A percentile compares a stretch with the other conserved stretches of the same genome.
Evolutionary conservation across 164 flowering plant genomes (phyloP).

Genomic region (Sextonia rubra): DNA sequence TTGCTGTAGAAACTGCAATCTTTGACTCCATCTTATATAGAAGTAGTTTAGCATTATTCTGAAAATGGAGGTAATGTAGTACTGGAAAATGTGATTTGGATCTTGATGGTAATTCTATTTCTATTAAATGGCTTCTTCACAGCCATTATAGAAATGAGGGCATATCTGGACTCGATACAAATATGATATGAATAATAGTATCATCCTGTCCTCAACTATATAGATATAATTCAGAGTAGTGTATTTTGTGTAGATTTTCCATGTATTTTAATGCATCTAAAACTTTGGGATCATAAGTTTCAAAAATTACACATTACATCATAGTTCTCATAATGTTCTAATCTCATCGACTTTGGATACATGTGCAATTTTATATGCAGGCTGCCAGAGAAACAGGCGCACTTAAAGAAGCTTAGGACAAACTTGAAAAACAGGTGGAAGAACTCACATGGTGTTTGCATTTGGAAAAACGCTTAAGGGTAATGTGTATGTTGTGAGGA

Average conservation of each 20-base stretch:
- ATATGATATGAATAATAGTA: background rate
- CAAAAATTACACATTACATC: background rate
- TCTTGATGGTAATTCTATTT: background rate
- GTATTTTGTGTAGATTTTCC: background rate
- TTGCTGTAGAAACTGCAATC: too few relatives aligned
- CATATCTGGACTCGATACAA: background rate
- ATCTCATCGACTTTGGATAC: background rate
- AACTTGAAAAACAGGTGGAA: slow-evolving; percentile 82
- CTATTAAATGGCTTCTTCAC: background rate
- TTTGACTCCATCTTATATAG: too few relatives aligned
- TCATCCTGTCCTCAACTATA: background rate
- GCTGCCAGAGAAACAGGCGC: slow-evolving; percentile 95
- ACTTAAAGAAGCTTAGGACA: slow-evolving; percentile 91
- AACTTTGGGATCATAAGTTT: background rate
- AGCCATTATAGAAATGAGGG: background rate
- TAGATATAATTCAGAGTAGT: too few relatives aligned
- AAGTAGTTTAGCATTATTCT: too few relatives aligned
- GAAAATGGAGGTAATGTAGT: too few relatives aligned
- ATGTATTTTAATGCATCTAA: background rate
- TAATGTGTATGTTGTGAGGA: too few relatives aligned
- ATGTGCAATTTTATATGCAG: slow-evolving; percentile 28
- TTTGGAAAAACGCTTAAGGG: slow-evolving; percentile 57
- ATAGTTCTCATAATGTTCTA: background rate
- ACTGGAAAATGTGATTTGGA: background rate
- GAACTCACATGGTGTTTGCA: slow-evolving; percentile 93